phyloP scores from a whole-genome alignment of 495 filamentous ascomycete genomes.

The Oleoguttula mirabilis region DNA sequence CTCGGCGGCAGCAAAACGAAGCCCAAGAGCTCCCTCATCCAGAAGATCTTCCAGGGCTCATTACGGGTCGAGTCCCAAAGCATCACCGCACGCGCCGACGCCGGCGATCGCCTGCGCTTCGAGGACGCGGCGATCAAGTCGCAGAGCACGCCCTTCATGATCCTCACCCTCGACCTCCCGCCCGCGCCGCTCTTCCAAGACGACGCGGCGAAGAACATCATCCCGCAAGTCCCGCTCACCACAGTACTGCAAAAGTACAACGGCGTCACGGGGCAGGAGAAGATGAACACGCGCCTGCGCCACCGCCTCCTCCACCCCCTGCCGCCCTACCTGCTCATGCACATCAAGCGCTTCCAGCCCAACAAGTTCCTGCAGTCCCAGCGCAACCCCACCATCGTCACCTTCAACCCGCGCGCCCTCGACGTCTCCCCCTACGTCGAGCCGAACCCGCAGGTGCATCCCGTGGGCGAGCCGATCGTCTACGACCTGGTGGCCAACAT shows the following conservation, averaged over 20 bases:
- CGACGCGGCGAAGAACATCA: slow-evolving; percentile 79
- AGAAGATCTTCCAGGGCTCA: slow-evolving; percentile 83
- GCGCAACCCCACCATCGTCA: slow-evolving; percentile 96
- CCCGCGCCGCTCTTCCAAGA: slow-evolving; percentile 95
- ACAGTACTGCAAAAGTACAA: slow-evolving; percentile 89
- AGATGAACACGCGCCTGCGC: slow-evolving; percentile 68
- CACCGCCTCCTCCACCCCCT: slow-evolving; percentile 88
- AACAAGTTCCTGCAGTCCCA: slow-evolving; percentile 87
- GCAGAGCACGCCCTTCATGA: slow-evolving; percentile 64
- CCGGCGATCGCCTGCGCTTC: slow-evolving; percentile 79
- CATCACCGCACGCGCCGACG: slow-evolving; percentile 86
- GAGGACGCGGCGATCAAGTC: slow-evolving; percentile 80
- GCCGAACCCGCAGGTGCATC: slow-evolving; percentile 48
- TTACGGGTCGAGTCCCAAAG: slow-evolving; percentile 86
- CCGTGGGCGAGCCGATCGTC: slow-evolving; percentile 71
- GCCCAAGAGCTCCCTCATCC: slow-evolving; percentile 67
- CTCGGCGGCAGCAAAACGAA: slow-evolving; percentile 84
- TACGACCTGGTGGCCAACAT: slow-evolving; percentile 97
- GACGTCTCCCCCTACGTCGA: slow-evolving; percentile 85
- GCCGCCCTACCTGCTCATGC: slow-evolving; percentile 83
- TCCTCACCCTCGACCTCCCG: slow-evolving; percentile 86
- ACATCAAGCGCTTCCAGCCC: slow-evolving; percentile 90
- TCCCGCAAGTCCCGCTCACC: slow-evolving; percentile 88
- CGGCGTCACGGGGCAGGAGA: slow-evolving; percentile 75
- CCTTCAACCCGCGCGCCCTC: slow-evolving; percentile 70